These are phyloP conservation scores for Liquidambar formosana DNA, from an alignment of 164 flowering plant species.

Conservation along the genomic window DNA sequence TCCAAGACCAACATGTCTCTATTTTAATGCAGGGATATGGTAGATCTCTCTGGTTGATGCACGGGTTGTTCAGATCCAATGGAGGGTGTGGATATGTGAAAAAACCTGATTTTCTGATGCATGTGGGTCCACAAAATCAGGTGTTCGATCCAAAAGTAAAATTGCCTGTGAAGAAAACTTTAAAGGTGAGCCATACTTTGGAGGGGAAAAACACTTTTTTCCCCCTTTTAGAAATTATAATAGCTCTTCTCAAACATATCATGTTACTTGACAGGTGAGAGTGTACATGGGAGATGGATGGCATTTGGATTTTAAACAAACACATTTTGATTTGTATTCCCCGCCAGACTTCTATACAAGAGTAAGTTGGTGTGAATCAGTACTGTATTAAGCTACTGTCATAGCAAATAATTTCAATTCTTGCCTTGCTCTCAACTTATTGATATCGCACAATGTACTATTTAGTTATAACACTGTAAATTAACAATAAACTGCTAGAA, in stretches of 20 bases:
- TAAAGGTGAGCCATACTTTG: conserved; percentile 34
- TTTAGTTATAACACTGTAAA: no score
- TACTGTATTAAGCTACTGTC: no score
- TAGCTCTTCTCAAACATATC: not conserved
- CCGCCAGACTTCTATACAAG: conserved; percentile 77
- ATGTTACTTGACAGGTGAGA: conserved; percentile 41
- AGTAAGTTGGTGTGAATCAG: conserved; percentile 26
- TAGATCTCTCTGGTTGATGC: conserved; percentile 69
- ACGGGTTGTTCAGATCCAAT: conserved; percentile 72
- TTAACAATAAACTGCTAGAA: no score
- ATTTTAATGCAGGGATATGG: conserved; percentile 51
- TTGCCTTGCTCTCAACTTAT: no score
- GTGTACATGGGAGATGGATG: conserved; percentile 75
- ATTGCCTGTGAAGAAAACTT: conserved; percentile 39
- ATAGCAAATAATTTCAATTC: no score
- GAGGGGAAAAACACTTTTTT: not conserved
- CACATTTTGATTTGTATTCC: conserved; percentile 69
- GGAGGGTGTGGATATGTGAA: conserved; percentile 77
- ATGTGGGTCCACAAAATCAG: conserved; percentile 28
- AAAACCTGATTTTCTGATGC: conserved; percentile 57
- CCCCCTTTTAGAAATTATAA: not conserved
- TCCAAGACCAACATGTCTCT: not conserved
- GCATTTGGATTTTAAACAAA: conserved; percentile 58
- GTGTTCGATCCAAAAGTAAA: conserved; percentile 49
- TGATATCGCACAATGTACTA: no score